A percentile compares a stretch with the other conserved stretches of the same genome.
phyloP scores from a whole-genome alignment of 805 yeast species.

The Debaryomyces maramus region DNA sequence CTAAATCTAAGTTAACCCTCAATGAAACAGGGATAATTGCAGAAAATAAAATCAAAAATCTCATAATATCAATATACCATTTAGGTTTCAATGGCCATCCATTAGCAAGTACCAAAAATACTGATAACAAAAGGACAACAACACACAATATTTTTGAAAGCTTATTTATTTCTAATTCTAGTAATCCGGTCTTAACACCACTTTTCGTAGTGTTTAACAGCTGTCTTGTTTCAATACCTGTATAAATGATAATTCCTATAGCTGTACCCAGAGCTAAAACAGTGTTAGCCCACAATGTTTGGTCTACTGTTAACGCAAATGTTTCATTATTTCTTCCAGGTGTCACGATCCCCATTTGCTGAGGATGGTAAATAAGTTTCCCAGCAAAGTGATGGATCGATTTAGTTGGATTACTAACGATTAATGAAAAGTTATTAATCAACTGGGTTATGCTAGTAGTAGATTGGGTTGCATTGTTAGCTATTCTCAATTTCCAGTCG shows the following conservation, averaged over 20 bases:
- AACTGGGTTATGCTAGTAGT: constrained; percentile 49
- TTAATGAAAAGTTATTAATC: constrained; percentile 46
- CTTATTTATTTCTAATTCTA: constrained; percentile 87
- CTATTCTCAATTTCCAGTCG: constrained; percentile 93
- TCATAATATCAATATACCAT: constrained; percentile 91
- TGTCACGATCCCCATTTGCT: constrained; percentile 17
- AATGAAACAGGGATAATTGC: constrained; percentile 95
- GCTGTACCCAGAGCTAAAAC: constrained; percentile 94
- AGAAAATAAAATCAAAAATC: constrained; percentile 87
- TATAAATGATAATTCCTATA: constrained; percentile 82
- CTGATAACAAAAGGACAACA: constrained; percentile 77
- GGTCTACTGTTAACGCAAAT: constrained; percentile 76
- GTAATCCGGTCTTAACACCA: constrained; percentile 83
- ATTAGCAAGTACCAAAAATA: constrained; percentile 74
- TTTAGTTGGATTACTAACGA: constrained; percentile 85
- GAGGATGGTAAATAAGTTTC: constrained; percentile 54
- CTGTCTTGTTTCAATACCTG: constrained; percentile 93
- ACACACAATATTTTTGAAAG: constrained; percentile 86
- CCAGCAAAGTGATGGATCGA: constrained; percentile 83
- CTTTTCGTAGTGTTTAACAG: constrained; percentile 88
- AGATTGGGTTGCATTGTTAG: constrained; percentile 70
- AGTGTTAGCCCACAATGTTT: constrained; percentile 97
- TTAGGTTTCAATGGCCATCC: constrained; percentile 59
- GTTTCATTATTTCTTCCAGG: constrained; percentile 41
- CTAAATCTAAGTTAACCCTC: constrained; percentile 91